Conservation (phyloP, 208 protist genomes). For the Naegleria gruberi region DNA sequence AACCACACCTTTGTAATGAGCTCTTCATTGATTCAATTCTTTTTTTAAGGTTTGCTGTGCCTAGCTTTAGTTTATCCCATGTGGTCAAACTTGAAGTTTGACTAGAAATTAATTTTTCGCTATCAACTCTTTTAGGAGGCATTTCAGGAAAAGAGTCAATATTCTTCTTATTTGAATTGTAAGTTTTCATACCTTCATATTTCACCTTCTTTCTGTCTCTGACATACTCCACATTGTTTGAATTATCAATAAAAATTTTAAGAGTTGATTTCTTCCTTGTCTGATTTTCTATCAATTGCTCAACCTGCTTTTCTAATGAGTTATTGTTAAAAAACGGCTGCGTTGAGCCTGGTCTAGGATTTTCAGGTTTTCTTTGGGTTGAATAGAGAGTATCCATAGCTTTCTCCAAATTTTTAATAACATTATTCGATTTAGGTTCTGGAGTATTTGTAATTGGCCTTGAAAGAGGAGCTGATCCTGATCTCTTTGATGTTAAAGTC, state of each 20-base stretch:
- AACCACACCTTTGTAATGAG: background rate
- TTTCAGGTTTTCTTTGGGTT: background rate
- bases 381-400: background rate
- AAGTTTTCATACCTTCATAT: background rate
- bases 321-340: background rate
- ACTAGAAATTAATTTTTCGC: background rate
- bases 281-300: too few species aligned
- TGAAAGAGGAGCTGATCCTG: too few species aligned
- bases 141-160: background rate
- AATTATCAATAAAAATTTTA: background rate
- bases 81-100: background rate
- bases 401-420: background rate
- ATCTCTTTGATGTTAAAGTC: too few species aligned
- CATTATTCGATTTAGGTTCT: background rate
- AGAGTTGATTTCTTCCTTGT: background rate
- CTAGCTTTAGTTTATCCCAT: background rate
- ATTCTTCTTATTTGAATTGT: background rate
- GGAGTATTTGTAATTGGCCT: too few species aligned
- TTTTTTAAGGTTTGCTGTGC: background rate
- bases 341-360: too few species aligned
- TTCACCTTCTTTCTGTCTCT: background rate
- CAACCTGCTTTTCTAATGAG: too few species aligned
- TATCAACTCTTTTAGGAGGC: background rate
- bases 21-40: background rate
- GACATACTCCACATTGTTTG: background rate